Evolutionary conservation across 2,329 filamentous ascomycete genomes (phyloP).

Genomic region (Ophiobolus disseminans): DNA sequence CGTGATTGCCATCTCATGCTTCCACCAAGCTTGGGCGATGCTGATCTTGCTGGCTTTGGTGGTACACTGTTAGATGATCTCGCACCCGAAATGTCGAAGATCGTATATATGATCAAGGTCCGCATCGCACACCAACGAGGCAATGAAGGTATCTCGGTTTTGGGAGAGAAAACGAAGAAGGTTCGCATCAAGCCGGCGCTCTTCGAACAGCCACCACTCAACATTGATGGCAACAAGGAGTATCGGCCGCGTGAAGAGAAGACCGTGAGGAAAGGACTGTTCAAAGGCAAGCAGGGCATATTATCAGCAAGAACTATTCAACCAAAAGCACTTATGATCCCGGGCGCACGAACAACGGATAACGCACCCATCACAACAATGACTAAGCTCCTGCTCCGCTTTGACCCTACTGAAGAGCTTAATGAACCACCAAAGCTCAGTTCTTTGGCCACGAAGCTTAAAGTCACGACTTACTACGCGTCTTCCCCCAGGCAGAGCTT

Average conservation of each 20-base stretch:
- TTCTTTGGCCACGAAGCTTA: slow-evolving; percentile 62
- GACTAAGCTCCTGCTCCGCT: slow-evolving; percentile 64
- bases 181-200: slow-evolving; percentile 66
- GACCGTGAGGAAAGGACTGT: slow-evolving; percentile 64
- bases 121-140: slow-evolving; percentile 52
- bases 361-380: slow-evolving; percentile 59
- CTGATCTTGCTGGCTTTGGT: slow-evolving; percentile 59
- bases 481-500: slow-evolving; percentile 58
- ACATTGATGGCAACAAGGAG: slow-evolving; percentile 55
- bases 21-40: slow-evolving; percentile 68
- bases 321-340: slow-evolving; percentile 63
- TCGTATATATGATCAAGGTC: slow-evolving; percentile 63
- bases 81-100: slow-evolving; percentile 67
- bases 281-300: slow-evolving; percentile 65
- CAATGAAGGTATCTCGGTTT: slow-evolving; percentile 49
- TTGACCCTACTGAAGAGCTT: slow-evolving; percentile 62
- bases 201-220: slow-evolving; percentile 66
- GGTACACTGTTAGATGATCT: slow-evolving; percentile 65
- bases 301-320: slow-evolving; percentile 65
- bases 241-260: slow-evolving; percentile 66
- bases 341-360: slow-evolving; percentile 47
- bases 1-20: slow-evolving; percentile 64
- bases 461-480: slow-evolving; percentile 65
- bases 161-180: slow-evolving; percentile 62
- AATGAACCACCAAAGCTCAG: slow-evolving; percentile 62